phyloP scores from a whole-genome alignment of 2,329 filamentous ascomycete genomes.

The Colletotrichum zoysiae region DNA sequence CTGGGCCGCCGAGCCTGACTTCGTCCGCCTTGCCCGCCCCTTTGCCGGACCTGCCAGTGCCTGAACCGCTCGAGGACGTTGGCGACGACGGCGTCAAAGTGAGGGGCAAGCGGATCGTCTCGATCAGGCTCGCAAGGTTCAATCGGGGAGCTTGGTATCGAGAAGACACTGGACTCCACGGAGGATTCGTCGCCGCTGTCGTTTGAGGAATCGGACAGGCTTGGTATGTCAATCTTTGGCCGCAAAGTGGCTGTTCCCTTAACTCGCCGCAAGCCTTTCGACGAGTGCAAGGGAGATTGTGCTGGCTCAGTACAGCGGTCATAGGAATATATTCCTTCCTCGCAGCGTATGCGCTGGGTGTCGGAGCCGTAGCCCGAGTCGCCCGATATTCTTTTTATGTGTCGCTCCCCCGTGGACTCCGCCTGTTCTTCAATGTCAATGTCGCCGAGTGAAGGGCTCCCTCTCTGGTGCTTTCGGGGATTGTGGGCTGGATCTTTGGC shows the following conservation, averaged over 20 bases:
- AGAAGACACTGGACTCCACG: conserved; percentile 29
- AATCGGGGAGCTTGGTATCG: conserved; percentile 15
- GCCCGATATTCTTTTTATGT: conserved; percentile 21
- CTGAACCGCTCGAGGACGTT: conserved; percentile 1
- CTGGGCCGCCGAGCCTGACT: not conserved
- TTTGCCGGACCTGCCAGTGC: conserved; percentile 3
- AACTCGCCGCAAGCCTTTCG: conserved; percentile 18
- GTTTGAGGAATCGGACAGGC: not conserved
- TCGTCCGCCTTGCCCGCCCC: conserved; percentile 2
- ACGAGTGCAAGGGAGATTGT: not conserved
- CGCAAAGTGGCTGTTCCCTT: conserved; percentile 17
- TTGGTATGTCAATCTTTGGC: not conserved
- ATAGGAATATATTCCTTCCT: not conserved
- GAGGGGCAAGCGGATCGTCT: conserved; percentile 19
- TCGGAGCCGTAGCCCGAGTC: conserved; percentile 34
- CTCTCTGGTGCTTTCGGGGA: conserved; percentile 18
- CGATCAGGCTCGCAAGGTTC: conserved; percentile 8
- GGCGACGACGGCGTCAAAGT: not conserved
- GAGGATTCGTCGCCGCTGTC: conserved; percentile 28
- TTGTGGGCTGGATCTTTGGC: not conserved
- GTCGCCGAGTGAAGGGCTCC: conserved; percentile 14
- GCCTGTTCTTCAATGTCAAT: not conserved
- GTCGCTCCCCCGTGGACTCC: not conserved
- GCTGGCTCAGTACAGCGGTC: not conserved
- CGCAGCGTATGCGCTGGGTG: not conserved